These are phyloP conservation scores for Hura crepitans DNA, from an alignment of 441 rosid species.

Conservation along the genomic window DNA sequence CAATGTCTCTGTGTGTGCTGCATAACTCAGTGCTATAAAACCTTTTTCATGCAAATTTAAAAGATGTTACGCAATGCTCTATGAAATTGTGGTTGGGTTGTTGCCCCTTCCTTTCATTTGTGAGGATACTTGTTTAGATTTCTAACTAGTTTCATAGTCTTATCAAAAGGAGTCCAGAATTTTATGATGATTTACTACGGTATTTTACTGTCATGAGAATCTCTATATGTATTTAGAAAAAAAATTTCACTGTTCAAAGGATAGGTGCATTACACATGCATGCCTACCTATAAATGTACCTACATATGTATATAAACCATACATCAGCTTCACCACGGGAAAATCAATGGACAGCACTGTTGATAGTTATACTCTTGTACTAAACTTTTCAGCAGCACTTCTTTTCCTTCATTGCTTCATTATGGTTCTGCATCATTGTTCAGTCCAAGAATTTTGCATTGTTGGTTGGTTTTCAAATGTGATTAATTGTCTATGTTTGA, in stretches of 20 bases:
- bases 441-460: not conserved
- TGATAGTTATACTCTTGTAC: no score
- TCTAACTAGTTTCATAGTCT: not conserved
- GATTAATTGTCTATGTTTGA: not conserved
- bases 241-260: no score
- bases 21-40: not conserved
- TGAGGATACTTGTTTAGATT: not conserved
- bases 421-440: not conserved
- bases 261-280: no score
- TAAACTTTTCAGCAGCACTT: not conserved
- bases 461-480: not conserved
- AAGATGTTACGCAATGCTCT: not conserved
- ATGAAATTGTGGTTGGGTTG: not conserved
- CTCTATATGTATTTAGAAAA: no score
- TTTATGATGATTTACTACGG: no score
- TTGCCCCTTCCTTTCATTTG: no score
- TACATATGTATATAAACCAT: no score
- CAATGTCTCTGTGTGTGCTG: not conserved
- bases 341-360: no score
- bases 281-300: no score
- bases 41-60: not conserved
- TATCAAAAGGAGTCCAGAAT: not conserved
- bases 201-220: no score
- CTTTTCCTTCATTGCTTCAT: not conserved
- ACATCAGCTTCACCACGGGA: no score